Conservation (phyloP, 768 basidiomycete genomes). For the Russula vinacea region DNA sequence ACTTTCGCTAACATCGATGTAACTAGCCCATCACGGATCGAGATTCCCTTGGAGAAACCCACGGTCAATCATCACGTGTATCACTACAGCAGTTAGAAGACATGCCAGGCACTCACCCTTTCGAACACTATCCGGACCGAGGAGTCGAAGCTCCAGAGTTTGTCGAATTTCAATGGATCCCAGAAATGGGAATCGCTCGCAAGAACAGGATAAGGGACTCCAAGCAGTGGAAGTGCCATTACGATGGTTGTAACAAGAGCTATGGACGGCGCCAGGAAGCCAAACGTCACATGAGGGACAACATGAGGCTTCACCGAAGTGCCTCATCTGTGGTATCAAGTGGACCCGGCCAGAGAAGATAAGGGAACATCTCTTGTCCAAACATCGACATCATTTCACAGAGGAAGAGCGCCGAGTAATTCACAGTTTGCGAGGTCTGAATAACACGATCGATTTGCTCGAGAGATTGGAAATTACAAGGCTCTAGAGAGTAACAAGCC, state of each 20-base stretch:
- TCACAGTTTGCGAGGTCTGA: background rate
- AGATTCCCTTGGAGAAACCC: too few relatives aligned
- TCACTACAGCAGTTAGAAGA: background rate
- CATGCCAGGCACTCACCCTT: background rate
- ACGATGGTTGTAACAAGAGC: background rate
- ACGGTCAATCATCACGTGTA: background rate
- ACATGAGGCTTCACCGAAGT: background rate
- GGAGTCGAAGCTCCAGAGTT: background rate
- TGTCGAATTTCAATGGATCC: background rate
- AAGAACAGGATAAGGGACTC: background rate
- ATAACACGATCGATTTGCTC: constrained; percentile 5
- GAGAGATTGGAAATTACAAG: too few relatives aligned
- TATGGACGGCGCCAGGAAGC: constrained; percentile 11
- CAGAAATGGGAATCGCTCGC: background rate
- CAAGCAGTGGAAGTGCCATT: background rate
- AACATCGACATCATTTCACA: background rate
- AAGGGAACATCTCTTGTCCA: background rate
- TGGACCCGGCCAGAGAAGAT: constrained; percentile 10
- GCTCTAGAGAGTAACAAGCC: background rate
- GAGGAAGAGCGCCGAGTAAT: background rate
- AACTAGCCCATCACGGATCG: background rate
- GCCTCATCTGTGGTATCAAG: constrained; percentile 4
- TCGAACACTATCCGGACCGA: background rate
- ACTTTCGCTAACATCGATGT: background rate
- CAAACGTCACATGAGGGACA: background rate